These are phyloP conservation scores for Ceriops decandra DNA, from an alignment of 345 rosid genomes.

Conservation along the genomic window DNA sequence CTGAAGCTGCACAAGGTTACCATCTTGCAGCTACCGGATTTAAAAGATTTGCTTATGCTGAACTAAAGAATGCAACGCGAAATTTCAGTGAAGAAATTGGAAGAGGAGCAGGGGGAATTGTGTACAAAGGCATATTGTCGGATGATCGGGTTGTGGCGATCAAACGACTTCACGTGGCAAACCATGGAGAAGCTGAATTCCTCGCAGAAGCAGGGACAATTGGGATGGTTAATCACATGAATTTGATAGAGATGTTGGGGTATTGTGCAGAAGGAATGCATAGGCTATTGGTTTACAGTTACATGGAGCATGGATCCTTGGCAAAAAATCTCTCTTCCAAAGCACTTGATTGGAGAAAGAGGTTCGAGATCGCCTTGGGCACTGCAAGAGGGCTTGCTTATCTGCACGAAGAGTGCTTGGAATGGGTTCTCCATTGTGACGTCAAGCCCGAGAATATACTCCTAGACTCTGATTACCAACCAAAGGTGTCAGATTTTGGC, in stretches of 20 bases:
- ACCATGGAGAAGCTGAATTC: conserved; percentile 30
- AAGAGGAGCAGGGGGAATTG: conserved; percentile 21
- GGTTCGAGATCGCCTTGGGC: conserved; percentile 11
- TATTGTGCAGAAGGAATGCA: conserved; percentile 22
- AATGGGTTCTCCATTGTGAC: conserved; percentile 16
- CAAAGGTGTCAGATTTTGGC: conserved; percentile 15
- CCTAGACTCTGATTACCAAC: not conserved
- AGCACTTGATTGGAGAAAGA: conserved; percentile 1
- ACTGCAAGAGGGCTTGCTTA: conserved; percentile 14
- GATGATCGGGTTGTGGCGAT: conserved; percentile 19
- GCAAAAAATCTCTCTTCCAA: conserved; percentile 6
- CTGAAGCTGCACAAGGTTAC: conserved; percentile 1
- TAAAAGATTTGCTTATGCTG: conserved; percentile 17
- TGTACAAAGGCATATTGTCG: conserved; percentile 21
- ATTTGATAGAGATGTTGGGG: conserved; percentile 31
- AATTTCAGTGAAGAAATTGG: conserved; percentile 27
- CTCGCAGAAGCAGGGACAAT: conserved; percentile 31
- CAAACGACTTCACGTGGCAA: conserved; percentile 19
- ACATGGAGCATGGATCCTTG: conserved; percentile 17
- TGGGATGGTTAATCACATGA: conserved; percentile 32
- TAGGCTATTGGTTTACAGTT: conserved; percentile 13
- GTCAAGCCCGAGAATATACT: conserved; percentile 16
- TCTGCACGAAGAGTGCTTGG: conserved; percentile 14
- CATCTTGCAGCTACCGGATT: conserved; percentile 20
- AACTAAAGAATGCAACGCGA: conserved; percentile 20